Base-by-base conservation (phyloP, 768 basidiomycete species). In the Leccinum boreale region DNA sequence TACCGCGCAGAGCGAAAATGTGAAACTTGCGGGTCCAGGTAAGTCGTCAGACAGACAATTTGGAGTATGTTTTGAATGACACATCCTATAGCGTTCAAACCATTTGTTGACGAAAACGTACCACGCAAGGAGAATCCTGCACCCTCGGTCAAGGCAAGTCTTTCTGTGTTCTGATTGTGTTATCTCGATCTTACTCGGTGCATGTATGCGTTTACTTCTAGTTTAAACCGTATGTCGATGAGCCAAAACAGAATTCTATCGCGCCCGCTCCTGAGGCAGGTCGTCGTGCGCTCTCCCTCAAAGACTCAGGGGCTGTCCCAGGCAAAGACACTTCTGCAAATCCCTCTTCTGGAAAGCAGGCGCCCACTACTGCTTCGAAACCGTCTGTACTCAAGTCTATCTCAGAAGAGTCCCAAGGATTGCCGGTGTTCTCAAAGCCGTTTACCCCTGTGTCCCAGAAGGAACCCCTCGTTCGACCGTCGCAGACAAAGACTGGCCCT, bases 151-250 rank as follows among this genome's bases (percentile, higher is more conserved):
- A 67, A 62, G 58, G 66, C 62, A 44, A 15, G 52, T n/a, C 49
- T 11, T 36, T 44, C n/a, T 54, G 14, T 49, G 21, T 48, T 14
- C 54, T 23, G 1, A 28, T 10, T 49, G 31, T 6, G 42, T 48
- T 31, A 26, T 50, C 8, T 26, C 8, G 49, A 24, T 55, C 21
- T 62, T 60, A 52, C 50, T 67, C 29, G 60, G 50, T 57, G 11
- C 48, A 50, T 57, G 28, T 33, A 45, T 53, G 35, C 28, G 21
- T 17, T 35, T 17, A 9, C 35, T 52, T 36, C 17, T 51, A 91
- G 89, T 86, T 90, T 66, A 81, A 79, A 50, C 86, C 89, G 3
- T 89, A 84, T 62, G 75, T 83, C 9, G 87, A 90, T 55, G 79
- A 82, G 46, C 70, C 60, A 29, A 76, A 74, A 54, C 83, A 81